A percentile compares a stretch with the other conserved stretches of the same genome.
Evolutionary conservation across 805 yeast species (phyloP).

Genomic region (Blastobotrys muscicola): DNA sequence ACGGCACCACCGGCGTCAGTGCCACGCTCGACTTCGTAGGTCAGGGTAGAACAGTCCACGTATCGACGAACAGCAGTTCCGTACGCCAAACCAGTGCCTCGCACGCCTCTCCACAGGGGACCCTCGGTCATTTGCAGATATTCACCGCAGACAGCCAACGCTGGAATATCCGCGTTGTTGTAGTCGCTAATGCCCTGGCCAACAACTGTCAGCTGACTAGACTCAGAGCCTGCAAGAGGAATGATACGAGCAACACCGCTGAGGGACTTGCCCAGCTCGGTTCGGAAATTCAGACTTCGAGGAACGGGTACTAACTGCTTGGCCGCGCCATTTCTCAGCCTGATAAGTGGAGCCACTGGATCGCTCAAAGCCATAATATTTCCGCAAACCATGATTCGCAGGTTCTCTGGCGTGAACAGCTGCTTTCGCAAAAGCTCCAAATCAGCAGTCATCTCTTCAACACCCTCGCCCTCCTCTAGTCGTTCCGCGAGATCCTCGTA

Average conservation of each 20-base stretch:
- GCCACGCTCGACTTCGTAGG: constrained; percentile 67
- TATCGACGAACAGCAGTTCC: constrained; percentile 60
- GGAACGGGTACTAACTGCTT: constrained; percentile 14
- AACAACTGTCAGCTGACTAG: constrained; percentile 55
- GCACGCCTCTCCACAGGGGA: constrained; percentile 91
- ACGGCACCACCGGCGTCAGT: constrained; percentile 64
- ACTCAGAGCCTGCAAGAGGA: constrained; percentile 76
- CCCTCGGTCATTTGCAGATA: constrained; percentile 85
- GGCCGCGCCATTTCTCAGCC: constrained; percentile 37
- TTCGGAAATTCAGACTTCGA: constrained; percentile 41
- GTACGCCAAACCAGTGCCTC: constrained; percentile 92
- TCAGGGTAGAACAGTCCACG: constrained; percentile 57
- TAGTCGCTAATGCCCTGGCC: constrained; percentile 52
- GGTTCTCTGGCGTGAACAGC: constrained; percentile 48
- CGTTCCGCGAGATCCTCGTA: constrained; percentile 36
- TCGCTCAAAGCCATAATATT: constrained; percentile 42
- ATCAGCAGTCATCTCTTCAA: constrained; percentile 36
- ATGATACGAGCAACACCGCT: constrained; percentile 49
- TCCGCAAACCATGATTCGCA: constrained; percentile 64
- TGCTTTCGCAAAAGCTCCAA: constrained; percentile 43
- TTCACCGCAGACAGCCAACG: constrained; percentile 62
- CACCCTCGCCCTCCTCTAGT: constrained; percentile 28
- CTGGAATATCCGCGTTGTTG: constrained; percentile 51
- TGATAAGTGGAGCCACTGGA: constrained; percentile 38
- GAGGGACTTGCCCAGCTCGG: constrained; percentile 47